Conservation (phyloP, 2,329 filamentous ascomycete genomes). For the Daldinia eschscholtzii region DNA sequence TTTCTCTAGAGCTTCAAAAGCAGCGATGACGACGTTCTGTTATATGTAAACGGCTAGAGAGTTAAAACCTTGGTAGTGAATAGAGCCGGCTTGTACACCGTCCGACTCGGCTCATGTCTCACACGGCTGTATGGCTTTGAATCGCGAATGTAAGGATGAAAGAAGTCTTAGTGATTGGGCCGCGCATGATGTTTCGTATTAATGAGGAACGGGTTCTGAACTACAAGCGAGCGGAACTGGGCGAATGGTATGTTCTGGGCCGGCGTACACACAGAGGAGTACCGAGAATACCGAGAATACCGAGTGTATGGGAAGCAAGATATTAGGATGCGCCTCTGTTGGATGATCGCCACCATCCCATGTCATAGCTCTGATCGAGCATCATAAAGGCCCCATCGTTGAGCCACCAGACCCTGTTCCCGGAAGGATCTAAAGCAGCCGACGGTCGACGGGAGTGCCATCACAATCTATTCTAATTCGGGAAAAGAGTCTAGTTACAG, state of each 20-base stretch:
- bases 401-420: constrained; percentile 25
- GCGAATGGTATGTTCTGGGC: constrained; percentile 25
- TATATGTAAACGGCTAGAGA: constrained; percentile 10
- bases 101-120: constrained; percentile 29
- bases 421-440: constrained; percentile 27
- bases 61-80: background rate
- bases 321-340: constrained; percentile 35
- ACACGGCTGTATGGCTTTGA: constrained; percentile 9
- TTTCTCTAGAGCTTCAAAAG: background rate
- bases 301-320: constrained; percentile 16
- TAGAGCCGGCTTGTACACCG: constrained; percentile 7
- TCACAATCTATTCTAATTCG: constrained; percentile 17
- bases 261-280: constrained; percentile 5
- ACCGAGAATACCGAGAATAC: constrained; percentile 11
- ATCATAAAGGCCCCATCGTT: constrained; percentile 28
- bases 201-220: constrained; percentile 31
- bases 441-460: constrained; percentile 14
- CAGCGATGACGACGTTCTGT: background rate
- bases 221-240: constrained; percentile 23
- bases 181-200: constrained; percentile 28
- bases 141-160: constrained; percentile 25
- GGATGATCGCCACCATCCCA: constrained; percentile 36
- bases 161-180: constrained; percentile 25
- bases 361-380: constrained; percentile 41
- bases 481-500: constrained; percentile 19